Conservation (phyloP, 192 early-diverging fungal genomes). For the Backusella liffmaniae region DNA sequence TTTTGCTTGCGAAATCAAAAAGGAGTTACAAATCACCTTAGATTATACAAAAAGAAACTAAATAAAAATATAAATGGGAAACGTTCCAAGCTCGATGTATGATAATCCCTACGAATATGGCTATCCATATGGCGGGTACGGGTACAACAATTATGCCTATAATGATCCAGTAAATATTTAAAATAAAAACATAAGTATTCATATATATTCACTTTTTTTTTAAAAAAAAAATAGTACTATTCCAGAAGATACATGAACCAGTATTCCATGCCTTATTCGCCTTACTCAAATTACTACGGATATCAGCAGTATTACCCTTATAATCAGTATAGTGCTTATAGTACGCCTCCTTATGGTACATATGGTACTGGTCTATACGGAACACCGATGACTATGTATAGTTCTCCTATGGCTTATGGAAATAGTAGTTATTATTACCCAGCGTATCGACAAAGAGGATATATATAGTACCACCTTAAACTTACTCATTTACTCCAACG, state of each 20-base stretch:
- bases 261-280: neutral
- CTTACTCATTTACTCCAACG: neutral
- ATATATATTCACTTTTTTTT: neutral
- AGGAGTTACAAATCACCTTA: neutral
- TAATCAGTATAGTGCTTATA: neutral
- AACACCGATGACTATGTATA: neutral
- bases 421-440: neutral
- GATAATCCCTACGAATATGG: neutral
- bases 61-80: neutral
- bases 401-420: neutral
- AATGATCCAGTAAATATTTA: conserved; percentile 2
- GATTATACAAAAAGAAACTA: neutral
- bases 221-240: neutral
- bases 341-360: neutral
- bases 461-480: neutral
- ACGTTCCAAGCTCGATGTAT: conserved; percentile 1
- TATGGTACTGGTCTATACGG: neutral
- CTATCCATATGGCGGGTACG: neutral
- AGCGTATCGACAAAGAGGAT: neutral
- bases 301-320: conserved; percentile 2
- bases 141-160: neutral
- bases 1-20: neutral
- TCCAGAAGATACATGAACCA: neutral
- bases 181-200: neutral
- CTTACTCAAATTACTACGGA: neutral